Conservation (phyloP, 768 basidiomycete species). For the Phlegmacium glaucopus region DNA sequence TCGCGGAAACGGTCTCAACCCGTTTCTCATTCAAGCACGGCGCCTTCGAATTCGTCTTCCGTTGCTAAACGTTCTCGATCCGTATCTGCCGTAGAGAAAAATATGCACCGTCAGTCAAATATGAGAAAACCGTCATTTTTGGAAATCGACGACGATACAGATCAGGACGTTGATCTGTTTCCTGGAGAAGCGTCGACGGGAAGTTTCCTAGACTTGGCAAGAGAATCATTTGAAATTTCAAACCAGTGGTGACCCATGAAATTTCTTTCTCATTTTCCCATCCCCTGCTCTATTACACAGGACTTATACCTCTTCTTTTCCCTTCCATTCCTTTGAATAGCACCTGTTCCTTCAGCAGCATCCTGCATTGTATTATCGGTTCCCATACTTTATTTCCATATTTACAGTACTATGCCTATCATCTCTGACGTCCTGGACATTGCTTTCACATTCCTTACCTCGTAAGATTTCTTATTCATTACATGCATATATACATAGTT, state of each 20-base stretch:
- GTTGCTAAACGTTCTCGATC: conserved; percentile 23
- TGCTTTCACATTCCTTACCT: neutral
- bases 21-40: conserved; percentile 15
- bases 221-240: conserved; percentile 53
- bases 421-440: too few species aligned
- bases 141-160: conserved; percentile 56
- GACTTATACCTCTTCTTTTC: conserved; percentile 9
- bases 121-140: conserved; percentile 71
- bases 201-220: conserved; percentile 52
- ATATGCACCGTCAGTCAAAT: conserved; percentile 47
- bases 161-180: conserved; percentile 27
- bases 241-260: conserved; percentile 22
- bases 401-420: neutral
- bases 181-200: conserved; percentile 12
- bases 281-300: conserved; percentile 8
- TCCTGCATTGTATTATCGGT: neutral
- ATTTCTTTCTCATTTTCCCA: conserved; percentile 1
- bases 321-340: conserved; percentile 15
- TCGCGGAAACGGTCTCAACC: conserved; percentile 28
- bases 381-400: neutral
- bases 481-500: conserved; percentile 14
- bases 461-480: neutral
- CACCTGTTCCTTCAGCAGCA: neutral
- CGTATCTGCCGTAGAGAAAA: conserved; percentile 34
- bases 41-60: conserved; percentile 18